Evolutionary conservation across 345 rosid genomes (phyloP).

Genomic region (Jatropha curcas): DNA sequence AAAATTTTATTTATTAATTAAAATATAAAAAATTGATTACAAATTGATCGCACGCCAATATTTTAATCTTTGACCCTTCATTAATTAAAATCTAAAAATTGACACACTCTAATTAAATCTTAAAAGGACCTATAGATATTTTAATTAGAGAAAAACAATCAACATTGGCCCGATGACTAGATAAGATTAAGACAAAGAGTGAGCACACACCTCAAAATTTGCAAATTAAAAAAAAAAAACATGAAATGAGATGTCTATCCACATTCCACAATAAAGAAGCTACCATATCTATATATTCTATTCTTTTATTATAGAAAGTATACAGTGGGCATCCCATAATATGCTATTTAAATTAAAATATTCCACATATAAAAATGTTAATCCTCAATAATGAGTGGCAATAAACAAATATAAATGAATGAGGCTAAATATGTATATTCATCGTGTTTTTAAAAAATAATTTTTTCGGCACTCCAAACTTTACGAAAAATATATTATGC

Average conservation of each 20-base stretch:
- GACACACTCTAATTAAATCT: no score
- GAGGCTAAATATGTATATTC: no score
- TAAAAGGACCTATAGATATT: no score
- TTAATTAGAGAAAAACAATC: not conserved
- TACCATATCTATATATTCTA: not conserved
- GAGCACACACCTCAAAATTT: not conserved
- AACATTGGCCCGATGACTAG: not conserved
- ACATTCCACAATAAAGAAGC: not conserved
- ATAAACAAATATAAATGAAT: no score
- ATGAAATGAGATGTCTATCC: constrained; percentile 10
- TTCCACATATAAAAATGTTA: not conserved
- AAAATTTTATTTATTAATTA: no score
- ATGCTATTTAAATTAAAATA: not conserved
- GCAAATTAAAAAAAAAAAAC: not conserved
- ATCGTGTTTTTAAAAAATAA: no score
- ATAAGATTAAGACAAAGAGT: not conserved
- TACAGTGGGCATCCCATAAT: not conserved
- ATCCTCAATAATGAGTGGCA: constrained; percentile 12
- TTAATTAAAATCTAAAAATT: no score
- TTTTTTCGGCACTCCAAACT: no score
- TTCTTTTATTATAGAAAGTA: not conserved
- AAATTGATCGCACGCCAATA: no score
- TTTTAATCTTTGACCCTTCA: no score
- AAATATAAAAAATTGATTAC: no score
- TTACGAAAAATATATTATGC: no score